A percentile compares a stretch with the other conserved stretches of the same genome.
These are phyloP conservation scores for Alternaria conjuncta DNA, from an alignment of 2,329 filamentous ascomycete species.

Conservation along the genomic window DNA sequence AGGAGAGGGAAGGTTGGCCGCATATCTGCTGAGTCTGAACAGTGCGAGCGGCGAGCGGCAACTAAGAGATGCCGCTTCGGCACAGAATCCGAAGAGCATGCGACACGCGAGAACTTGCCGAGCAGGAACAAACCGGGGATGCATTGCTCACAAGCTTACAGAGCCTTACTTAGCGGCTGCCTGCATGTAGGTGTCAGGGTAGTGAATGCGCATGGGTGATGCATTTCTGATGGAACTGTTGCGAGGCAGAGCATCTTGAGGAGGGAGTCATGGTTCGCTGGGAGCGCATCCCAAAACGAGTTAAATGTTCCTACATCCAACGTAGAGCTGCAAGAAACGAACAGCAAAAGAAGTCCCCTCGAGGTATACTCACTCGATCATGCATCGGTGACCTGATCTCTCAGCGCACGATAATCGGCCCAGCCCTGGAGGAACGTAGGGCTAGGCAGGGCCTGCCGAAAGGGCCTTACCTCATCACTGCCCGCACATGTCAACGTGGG, in stretches of 20 bases:
- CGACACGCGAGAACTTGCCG: conserved; percentile 22
- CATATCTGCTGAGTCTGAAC: neutral
- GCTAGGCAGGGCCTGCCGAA: conserved; percentile 34
- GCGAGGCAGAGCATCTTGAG: neutral
- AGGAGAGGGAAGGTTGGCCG: neutral
- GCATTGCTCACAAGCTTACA: conserved; percentile 22
- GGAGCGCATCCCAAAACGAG: neutral
- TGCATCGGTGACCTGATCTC: conserved; percentile 28
- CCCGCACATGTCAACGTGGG: conserved; percentile 9
- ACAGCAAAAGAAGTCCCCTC: neutral
- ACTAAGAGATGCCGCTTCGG: conserved; percentile 35
- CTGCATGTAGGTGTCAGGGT: conserved; percentile 1
- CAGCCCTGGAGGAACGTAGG: conserved; percentile 5
- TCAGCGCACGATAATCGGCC: conserved; percentile 13
- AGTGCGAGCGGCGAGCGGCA: conserved; percentile 24
- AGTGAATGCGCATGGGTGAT: neutral
- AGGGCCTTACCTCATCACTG: conserved; percentile 29
- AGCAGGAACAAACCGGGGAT: conserved; percentile 17
- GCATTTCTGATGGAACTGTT: conserved; percentile 1
- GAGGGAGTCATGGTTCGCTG: neutral
- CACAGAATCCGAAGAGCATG: conserved; percentile 23
- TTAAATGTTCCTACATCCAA: neutral
- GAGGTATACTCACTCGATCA: conserved; percentile 12
- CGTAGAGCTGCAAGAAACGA: neutral
- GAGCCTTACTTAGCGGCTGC: conserved; percentile 20